Evolutionary conservation across 2,329 filamentous ascomycete species (phyloP).

Genomic region (Trichoderma guizhouense): DNA sequence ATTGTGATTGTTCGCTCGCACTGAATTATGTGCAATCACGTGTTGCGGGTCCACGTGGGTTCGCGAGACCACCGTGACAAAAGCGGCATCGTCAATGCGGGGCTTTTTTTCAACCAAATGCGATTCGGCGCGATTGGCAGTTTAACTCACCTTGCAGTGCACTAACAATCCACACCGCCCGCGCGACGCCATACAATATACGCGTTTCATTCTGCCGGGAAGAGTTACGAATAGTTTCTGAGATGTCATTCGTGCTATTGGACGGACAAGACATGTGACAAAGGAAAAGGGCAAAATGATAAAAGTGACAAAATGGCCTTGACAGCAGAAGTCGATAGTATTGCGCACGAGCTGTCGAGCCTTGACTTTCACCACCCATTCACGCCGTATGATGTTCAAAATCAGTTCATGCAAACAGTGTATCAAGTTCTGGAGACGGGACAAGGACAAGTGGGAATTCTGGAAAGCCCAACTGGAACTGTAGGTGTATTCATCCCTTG

Average conservation of each 20-base stretch:
- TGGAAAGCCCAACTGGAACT: conserved; percentile 89
- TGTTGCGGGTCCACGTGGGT: conserved; percentile 29
- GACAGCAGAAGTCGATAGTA: conserved; percentile 20
- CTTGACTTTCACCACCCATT: conserved; percentile 82
- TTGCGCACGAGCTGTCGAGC: conserved; percentile 27
- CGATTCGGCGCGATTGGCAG: not conserved
- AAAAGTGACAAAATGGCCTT: conserved; percentile 17
- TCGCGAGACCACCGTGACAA: conserved; percentile 24
- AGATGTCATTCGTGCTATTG: not conserved
- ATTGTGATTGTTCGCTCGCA: conserved; percentile 9
- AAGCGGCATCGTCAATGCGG: not conserved
- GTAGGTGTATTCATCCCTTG: conserved; percentile 33
- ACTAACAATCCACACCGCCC: conserved; percentile 20
- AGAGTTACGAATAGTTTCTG: not conserved
- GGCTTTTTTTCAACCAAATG: not conserved
- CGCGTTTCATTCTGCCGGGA: not conserved
- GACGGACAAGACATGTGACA: not conserved
- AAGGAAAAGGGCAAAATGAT: not conserved
- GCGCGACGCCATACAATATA: not conserved
- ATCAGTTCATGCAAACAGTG: conserved; percentile 80
- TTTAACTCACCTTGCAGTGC: not conserved
- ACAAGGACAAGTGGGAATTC: conserved; percentile 75
- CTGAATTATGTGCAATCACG: not conserved
- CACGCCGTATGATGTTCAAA: conserved; percentile 81
- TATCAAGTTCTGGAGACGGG: conserved; percentile 71